Base-by-base conservation (phyloP, 2,329 filamentous ascomycete genomes). In the Fusarium siculi region DNA sequence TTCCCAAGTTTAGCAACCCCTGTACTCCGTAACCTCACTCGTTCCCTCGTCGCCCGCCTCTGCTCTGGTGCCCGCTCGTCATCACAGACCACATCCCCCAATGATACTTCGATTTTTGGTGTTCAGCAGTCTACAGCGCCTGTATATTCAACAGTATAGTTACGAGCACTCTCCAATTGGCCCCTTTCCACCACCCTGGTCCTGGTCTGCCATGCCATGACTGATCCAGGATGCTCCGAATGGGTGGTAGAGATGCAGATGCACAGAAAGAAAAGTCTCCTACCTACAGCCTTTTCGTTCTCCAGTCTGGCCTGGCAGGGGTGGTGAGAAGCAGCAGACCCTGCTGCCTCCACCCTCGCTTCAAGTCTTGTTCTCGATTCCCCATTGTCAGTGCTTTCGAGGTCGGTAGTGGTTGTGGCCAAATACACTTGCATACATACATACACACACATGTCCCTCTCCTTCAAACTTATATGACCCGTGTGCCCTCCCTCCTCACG, bases 381-480 rank as follows among this genome's bases (percentile, higher is more conserved):
- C 63, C 63, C 70, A 63, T 68, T 63, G 56, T 54, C 54, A 66
- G 59, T 66, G 66, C 64, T 63, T 54, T 58, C 30, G 67, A 44
- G 55, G 66, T 58, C 60, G 68, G 68, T 66, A 74, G 68, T 74
- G 64, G 60, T 63, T 37, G 43, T 72, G 49, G 49, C 44, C 67
- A 61, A 63, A 58, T 68, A 66, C 70, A 44, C 37, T 44, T 43
- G 30, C 42, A 57, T 55, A 58, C 47, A 73, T 43, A 21, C 37
- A 40, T 47, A 47, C 44, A 30, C 12, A 68, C 44, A 30, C 19
- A 68, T 75, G 67, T 76, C 66, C 70, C 60, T 64, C 59, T 55
- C 46, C 58, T 53, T 46, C 63, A 74, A 78, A 75, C 78, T 80
- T 77, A 77, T 80, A 81, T 80, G 73, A 37, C 66, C 76, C 64